These are phyloP conservation scores for Ustilago sp. DNA, from an alignment of 1,284 basidiomycete species.

Conservation along the genomic window DNA sequence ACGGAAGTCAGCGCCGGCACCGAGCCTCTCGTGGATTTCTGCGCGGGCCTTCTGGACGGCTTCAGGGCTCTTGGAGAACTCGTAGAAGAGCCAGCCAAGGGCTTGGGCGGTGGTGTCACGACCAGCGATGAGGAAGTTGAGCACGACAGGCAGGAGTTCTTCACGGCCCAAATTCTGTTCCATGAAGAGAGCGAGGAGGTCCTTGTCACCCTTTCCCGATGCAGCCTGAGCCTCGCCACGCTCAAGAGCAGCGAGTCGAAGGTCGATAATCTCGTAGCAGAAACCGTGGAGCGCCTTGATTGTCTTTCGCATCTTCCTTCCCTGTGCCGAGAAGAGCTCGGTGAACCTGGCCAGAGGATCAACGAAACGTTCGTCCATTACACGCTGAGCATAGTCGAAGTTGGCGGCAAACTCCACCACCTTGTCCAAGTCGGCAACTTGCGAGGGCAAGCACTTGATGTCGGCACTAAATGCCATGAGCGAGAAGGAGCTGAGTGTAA, in stretches of 20 bases:
- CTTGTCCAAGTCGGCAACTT: conserved; percentile 49
- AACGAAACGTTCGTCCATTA: conserved; percentile 59
- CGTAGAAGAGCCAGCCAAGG: conserved; percentile 58
- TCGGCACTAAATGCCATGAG: conserved; percentile 56
- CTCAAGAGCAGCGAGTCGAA: conserved; percentile 39
- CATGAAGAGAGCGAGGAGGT: conserved; percentile 71
- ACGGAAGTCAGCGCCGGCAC: conserved; percentile 25
- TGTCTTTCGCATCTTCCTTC: conserved; percentile 44
- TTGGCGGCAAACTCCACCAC: conserved; percentile 64
- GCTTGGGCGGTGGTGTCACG: conserved; percentile 62
- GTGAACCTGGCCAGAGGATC: conserved; percentile 46
- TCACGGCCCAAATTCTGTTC: conserved; percentile 67
- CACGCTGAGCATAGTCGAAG: conserved; percentile 66
- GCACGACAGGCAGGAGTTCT: conserved; percentile 64
- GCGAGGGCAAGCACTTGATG: conserved; percentile 45
- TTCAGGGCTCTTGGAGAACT: conserved; percentile 49
- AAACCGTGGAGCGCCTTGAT: conserved; percentile 47
- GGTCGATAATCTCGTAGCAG: conserved; percentile 53
- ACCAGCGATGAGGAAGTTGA: conserved; percentile 60
- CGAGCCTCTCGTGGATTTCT: conserved; percentile 53
- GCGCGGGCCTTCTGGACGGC: conserved; percentile 33
- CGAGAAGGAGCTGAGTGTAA: conserved; percentile 59
- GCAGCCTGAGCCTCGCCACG: conserved; percentile 39
- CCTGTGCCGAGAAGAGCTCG: conserved; percentile 52
- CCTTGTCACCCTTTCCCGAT: conserved; percentile 53